Evolutionary conservation across 2,329 filamentous ascomycete genomes (phyloP).

Genomic region (Fusarium siculi): DNA sequence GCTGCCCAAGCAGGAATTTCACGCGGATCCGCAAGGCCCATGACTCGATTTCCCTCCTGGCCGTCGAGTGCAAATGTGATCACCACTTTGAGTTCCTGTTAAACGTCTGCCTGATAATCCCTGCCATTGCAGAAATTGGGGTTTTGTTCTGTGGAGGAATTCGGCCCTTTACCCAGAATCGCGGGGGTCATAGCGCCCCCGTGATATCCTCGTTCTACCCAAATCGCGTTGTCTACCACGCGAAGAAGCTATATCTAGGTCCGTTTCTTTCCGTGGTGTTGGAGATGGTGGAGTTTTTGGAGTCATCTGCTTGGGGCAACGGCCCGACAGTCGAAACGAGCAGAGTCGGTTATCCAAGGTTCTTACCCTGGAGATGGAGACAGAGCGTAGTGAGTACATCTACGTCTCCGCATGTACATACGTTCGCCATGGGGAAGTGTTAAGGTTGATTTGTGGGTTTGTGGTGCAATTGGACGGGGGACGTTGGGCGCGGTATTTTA

Average conservation of each 20-base stretch:
- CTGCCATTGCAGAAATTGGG: background rate
- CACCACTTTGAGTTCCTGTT: background rate
- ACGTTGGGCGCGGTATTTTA: background rate
- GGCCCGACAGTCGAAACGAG: slow-evolving; percentile 12
- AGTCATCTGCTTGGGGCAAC: slow-evolving; percentile 14
- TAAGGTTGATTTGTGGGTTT: slow-evolving; percentile 30
- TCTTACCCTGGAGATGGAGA: background rate
- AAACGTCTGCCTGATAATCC: slow-evolving; percentile 17
- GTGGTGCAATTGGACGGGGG: background rate
- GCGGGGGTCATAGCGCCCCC: slow-evolving; percentile 27
- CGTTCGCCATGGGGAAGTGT: background rate
- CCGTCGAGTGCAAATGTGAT: background rate
- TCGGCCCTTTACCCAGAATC: slow-evolving; percentile 33
- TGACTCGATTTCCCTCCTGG: background rate
- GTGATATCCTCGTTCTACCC: slow-evolving; percentile 22
- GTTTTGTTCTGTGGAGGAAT: slow-evolving; percentile 11
- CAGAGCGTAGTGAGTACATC: background rate
- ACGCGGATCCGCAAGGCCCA: background rate
- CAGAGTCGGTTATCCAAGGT: background rate
- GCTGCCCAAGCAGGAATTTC: background rate
- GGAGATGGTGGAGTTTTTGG: slow-evolving; percentile 18
- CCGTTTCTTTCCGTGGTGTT: slow-evolving; percentile 15
- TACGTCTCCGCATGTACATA: slow-evolving; percentile 3
- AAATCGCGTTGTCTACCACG: slow-evolving; percentile 6
- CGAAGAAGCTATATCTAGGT: background rate